A percentile compares a stretch with the other conserved stretches of the same genome.
Conservation (phyloP, 1,284 basidiomycete genomes). For the Singerocomus rubriflavus region DNA sequence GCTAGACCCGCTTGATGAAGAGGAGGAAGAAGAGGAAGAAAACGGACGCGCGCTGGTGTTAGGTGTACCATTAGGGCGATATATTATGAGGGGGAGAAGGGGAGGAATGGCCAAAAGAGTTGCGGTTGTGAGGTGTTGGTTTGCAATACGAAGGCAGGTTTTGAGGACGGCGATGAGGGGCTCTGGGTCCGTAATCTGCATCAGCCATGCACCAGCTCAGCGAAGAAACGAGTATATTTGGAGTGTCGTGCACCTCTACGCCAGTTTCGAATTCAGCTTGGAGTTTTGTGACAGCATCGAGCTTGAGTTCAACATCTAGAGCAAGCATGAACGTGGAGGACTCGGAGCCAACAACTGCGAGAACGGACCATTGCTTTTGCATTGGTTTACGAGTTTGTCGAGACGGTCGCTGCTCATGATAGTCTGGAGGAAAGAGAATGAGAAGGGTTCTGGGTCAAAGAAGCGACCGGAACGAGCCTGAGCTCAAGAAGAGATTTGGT, state of each 20-base stretch:
- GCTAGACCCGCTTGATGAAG: conserved; percentile 40
- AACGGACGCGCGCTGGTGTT: conserved; percentile 33
- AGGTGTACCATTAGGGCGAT: conserved; percentile 35
- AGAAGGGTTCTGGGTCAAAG: conserved; percentile 7
- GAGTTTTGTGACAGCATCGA: conserved; percentile 74
- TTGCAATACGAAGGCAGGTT: conserved; percentile 71
- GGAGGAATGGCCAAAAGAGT: conserved; percentile 63
- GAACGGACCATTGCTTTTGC: conserved; percentile 62
- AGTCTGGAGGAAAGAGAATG: conserved; percentile 19
- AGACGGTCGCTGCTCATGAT: conserved; percentile 54
- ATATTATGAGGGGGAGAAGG: conserved; percentile 59
- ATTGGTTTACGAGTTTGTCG: conserved; percentile 63
- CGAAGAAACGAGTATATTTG: conserved; percentile 9
- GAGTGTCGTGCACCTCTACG: conserved; percentile 49
- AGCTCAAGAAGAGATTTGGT: conserved; percentile 18
- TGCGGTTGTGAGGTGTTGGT: conserved; percentile 78
- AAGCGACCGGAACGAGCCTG: conserved; percentile 20
- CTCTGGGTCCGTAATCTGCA: conserved; percentile 68
- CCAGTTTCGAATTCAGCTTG: conserved; percentile 69
- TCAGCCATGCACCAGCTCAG: conserved; percentile 13
- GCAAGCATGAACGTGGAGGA: conserved; percentile 9
- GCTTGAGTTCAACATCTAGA: conserved; percentile 72
- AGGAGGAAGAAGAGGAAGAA: conserved; percentile 52
- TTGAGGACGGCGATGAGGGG: conserved; percentile 67
- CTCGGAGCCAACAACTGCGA: conserved; percentile 1